phyloP scores from a whole-genome alignment of 768 basidiomycete species.

The Bullera alba region DNA sequence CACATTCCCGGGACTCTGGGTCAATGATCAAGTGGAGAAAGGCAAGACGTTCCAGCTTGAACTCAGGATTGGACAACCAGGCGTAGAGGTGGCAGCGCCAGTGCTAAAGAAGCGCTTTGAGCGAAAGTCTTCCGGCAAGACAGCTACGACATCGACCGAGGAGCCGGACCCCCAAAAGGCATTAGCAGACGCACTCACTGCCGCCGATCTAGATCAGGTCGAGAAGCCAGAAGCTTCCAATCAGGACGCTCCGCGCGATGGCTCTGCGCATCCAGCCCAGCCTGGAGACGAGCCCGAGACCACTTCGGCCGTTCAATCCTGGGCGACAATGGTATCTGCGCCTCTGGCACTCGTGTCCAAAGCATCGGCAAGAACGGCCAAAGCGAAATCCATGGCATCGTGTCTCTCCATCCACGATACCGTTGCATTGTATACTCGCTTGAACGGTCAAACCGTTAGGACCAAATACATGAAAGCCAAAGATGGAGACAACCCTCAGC shows the following conservation, averaged over 20 bases:
- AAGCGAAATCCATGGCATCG: constrained; percentile 79
- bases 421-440: constrained; percentile 88
- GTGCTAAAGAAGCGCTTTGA: background rate
- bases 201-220: background rate
- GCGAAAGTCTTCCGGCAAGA: background rate
- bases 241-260: background rate
- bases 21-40: constrained; percentile 26
- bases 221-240: background rate
- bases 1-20: constrained; percentile 37
- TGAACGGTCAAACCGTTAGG: constrained; percentile 92
- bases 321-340: constrained; percentile 87
- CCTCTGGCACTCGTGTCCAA: constrained; percentile 94
- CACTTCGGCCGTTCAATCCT: constrained; percentile 40
- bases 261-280: background rate
- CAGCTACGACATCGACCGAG: background rate
- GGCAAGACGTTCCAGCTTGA: constrained; percentile 32
- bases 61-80: constrained; percentile 20
- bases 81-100: background rate
- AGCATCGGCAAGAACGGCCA: constrained; percentile 82
- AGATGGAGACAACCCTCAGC: constrained; percentile 19
- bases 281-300: background rate
- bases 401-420: constrained; percentile 85
- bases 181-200: background rate
- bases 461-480: constrained; percentile 97
- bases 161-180: background rate